Conservation (phyloP, 2,329 filamentous ascomycete species). For the Dendrostoma leiphaemia region DNA sequence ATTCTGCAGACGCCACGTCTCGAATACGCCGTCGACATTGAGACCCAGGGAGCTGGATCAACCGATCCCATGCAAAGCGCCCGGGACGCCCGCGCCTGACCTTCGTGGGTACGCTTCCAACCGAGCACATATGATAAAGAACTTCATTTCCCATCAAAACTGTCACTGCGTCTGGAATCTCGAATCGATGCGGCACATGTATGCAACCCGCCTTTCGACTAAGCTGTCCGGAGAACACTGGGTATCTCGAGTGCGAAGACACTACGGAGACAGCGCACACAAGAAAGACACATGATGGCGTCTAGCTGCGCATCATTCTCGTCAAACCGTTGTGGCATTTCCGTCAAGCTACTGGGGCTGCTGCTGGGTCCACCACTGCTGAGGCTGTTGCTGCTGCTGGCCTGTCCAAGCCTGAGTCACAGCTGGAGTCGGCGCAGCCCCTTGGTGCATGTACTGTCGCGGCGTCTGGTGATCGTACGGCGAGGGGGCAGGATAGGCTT, state of each 20-base stretch:
- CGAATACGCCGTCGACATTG: neutral
- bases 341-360: constrained; percentile 39
- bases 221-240: neutral
- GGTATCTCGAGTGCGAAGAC: neutral
- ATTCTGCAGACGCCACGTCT: neutral
- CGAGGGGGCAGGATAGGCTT: constrained; percentile 53
- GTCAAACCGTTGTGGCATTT: neutral
- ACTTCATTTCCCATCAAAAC: neutral
- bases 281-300: neutral
- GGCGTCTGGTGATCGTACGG: constrained; percentile 64
- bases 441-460: constrained; percentile 66
- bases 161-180: neutral
- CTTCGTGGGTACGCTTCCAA: too few relatives aligned
- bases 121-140: neutral
- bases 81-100: too few relatives aligned
- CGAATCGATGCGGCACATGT: neutral
- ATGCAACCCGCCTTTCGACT: neutral
- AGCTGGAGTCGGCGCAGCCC: constrained; percentile 48
- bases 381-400: constrained; percentile 62
- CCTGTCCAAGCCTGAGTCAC: constrained; percentile 54
- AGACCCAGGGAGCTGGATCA: neutral
- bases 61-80: neutral
- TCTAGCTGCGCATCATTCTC: neutral
- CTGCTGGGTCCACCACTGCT: constrained; percentile 55
- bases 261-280: neutral